Evolutionary conservation across 371 early-diverging fungal species (phyloP).

Genomic region (Batkoa obscura): DNA sequence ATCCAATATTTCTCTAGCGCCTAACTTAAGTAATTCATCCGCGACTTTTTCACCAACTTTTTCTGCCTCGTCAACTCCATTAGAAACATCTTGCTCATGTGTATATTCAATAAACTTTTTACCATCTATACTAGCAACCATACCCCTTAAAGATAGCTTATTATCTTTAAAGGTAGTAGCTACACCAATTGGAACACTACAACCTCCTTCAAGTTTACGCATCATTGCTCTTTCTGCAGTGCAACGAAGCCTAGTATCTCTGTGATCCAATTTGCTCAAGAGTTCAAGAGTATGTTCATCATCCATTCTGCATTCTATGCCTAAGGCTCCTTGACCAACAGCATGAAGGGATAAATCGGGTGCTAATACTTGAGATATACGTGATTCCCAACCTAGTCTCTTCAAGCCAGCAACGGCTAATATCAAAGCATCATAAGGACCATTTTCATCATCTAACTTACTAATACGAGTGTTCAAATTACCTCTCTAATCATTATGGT

Average conservation of each 20-base stretch:
- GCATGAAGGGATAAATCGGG: conserved; percentile 57
- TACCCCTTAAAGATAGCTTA: conserved; percentile 27
- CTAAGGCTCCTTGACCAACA: conserved; percentile 90
- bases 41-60: conserved; percentile 13
- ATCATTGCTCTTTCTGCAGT: conserved; percentile 76
- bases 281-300: conserved; percentile 29
- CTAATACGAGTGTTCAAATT: conserved; percentile 59
- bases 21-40: conserved; percentile 11
- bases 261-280: conserved; percentile 39
- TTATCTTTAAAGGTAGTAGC: conserved; percentile 23
- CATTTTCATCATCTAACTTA: conserved; percentile 65
- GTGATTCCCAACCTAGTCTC: conserved; percentile 39
- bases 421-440: conserved; percentile 57
- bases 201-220: conserved; percentile 85
- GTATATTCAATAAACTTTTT: conserved; percentile 26
- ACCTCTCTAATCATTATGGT: conserved; percentile 1
- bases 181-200: conserved; percentile 91
- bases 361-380: conserved; percentile 53
- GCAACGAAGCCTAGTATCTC: conserved; percentile 42
- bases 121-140: conserved; percentile 55
- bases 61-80: conserved; percentile 13
- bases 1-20: conserved; percentile 16
- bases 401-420: conserved; percentile 79
- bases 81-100: conserved; percentile 16
- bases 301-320: conserved; percentile 57